phyloP scores from a whole-genome alignment of 2,329 filamentous ascomycete species.

The Ambrosiella xylebori region DNA sequence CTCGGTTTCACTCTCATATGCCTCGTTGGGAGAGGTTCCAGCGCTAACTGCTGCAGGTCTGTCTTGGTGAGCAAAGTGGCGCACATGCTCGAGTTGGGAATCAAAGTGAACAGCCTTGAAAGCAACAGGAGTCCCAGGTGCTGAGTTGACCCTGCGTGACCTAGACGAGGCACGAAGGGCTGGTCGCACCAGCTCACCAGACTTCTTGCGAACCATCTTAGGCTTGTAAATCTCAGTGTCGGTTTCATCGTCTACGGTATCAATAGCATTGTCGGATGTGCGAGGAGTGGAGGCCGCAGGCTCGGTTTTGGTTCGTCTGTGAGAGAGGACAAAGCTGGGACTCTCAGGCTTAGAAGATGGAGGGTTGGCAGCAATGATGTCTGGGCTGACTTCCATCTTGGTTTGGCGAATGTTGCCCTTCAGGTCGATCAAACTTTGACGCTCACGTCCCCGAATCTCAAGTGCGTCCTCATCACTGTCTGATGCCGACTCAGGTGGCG shows the following conservation, averaged over 20 bases:
- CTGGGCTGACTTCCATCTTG: conserved; percentile 15
- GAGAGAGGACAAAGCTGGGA: conserved; percentile 17
- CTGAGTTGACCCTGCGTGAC: conserved; percentile 76
- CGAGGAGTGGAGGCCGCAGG: conserved; percentile 25
- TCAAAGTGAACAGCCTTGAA: conserved; percentile 98
- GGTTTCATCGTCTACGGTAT: conserved; percentile 44
- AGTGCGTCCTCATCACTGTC: conserved; percentile 48
- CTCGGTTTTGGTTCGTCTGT: conserved; percentile 40
- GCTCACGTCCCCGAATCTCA: conserved; percentile 29
- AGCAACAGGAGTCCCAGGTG: conserved; percentile 93
- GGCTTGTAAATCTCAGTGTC: conserved; percentile 52
- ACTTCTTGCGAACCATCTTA: conserved; percentile 95
- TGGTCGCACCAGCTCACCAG: conserved; percentile 85
- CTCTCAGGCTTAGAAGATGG: conserved; percentile 26
- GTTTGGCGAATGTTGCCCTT: conserved; percentile 58
- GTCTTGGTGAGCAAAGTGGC: conserved; percentile 89
- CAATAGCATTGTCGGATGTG: conserved; percentile 32
- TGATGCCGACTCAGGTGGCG: conserved; percentile 69
- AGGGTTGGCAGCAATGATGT: conserved; percentile 20
- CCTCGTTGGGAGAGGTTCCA: conserved; percentile 77
- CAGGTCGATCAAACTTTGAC: conserved; percentile 46
- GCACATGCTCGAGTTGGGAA: conserved; percentile 84
- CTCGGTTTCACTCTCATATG: conserved; percentile 71
- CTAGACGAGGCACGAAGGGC: conserved; percentile 55
- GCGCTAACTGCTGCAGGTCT: conserved; percentile 91